phyloP scores from a whole-genome alignment of 805 yeast genomes.

The Kluyveromyces starmeri region DNA sequence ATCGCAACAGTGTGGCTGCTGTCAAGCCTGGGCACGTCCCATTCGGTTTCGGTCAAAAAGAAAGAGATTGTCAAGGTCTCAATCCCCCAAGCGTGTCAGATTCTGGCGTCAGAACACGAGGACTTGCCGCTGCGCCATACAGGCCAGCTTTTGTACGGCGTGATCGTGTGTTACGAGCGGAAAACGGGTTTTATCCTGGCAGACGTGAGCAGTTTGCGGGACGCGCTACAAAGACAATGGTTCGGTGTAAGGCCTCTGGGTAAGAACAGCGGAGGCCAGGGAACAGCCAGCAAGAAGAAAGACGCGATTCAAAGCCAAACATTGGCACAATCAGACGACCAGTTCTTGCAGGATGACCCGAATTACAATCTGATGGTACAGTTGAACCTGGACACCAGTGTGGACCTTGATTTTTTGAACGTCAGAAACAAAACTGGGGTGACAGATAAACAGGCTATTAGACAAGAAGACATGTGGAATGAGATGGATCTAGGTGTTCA shows the following conservation, averaged over 20 bases:
- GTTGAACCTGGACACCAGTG: not conserved
- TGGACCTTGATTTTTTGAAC: not conserved
- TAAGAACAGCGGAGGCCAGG: not conserved
- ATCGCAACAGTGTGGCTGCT: constrained; percentile 27
- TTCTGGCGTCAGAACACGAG: constrained; percentile 13
- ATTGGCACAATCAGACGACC: not conserved
- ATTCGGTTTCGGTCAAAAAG: constrained; percentile 15
- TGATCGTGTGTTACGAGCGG: constrained; percentile 25
- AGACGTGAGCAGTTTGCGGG: constrained; percentile 18
- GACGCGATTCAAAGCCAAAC: not conserved
- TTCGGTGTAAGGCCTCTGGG: constrained; percentile 5
- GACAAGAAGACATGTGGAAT: constrained; percentile 5
- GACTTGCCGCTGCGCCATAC: constrained; percentile 22
- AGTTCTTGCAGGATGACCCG: constrained; percentile 5
- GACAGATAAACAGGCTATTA: not conserved
- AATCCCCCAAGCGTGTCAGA: constrained; percentile 25
- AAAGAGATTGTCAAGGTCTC: constrained; percentile 26
- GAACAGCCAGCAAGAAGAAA: not conserved
- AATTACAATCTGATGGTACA: constrained; percentile 3
- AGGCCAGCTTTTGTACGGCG: constrained; percentile 25
- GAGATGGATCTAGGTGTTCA: constrained; percentile 1
- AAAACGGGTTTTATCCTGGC: constrained; percentile 26
- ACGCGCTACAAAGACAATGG: constrained; percentile 16
- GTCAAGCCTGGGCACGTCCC: constrained; percentile 17
- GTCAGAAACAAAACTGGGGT: not conserved